Evolutionary conservation across 2,329 filamentous ascomycete species (phyloP).

Genomic region (Sporothrix variecibatus): DNA sequence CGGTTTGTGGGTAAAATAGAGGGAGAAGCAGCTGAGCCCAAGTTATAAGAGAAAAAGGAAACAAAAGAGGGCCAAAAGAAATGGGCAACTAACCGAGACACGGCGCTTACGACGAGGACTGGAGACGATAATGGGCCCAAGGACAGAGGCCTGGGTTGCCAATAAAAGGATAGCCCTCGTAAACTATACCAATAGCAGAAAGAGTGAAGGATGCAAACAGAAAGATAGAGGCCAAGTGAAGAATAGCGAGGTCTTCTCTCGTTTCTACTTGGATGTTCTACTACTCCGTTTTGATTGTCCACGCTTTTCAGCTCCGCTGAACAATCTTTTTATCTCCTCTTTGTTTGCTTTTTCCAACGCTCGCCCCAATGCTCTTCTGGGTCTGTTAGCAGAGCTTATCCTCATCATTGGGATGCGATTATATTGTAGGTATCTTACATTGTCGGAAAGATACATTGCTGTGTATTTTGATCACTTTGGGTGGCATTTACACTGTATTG

Average conservation of each 20-base stretch:
- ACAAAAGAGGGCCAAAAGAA: neutral
- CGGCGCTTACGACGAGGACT: neutral
- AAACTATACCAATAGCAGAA: neutral
- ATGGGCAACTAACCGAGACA: neutral
- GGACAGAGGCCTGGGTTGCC: neutral
- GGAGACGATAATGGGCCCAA: neutral
- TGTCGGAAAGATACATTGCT: neutral
- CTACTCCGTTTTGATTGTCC: neutral
- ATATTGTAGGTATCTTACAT: neutral
- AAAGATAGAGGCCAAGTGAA: neutral
- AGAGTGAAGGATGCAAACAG: neutral
- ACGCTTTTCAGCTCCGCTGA: neutral
- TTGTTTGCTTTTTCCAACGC: neutral
- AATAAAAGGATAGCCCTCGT: neutral
- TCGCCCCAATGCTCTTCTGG: neutral
- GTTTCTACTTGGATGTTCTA: neutral
- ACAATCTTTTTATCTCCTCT: neutral
- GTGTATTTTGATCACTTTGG: neutral
- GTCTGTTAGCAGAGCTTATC: neutral
- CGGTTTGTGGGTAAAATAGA: conserved; percentile 5
- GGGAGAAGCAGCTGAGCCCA: neutral
- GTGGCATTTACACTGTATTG: neutral
- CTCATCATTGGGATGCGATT: neutral
- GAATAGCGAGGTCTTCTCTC: too few species aligned
- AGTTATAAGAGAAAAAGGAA: neutral